A percentile compares a stretch with the other conserved stretches of the same genome.
These are phyloP conservation scores for Syzygium malaccense DNA, from an alignment of 441 rosid genomes.

Conservation along the genomic window DNA sequence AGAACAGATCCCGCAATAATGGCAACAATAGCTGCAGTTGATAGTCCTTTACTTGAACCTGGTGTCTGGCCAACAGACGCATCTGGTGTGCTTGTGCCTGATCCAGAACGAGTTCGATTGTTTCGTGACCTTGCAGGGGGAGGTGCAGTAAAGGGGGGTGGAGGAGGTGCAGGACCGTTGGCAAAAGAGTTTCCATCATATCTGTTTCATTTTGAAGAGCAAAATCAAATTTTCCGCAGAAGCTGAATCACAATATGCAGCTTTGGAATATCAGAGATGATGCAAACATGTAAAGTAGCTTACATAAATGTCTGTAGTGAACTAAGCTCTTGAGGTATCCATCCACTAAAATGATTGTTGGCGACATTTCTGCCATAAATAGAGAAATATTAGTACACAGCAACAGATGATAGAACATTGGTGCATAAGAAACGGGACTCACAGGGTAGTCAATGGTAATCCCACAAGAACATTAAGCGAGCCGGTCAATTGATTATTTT, in stretches of 20 bases:
- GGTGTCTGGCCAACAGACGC: conserved; percentile 29
- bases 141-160: conserved; percentile 51
- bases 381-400: conserved; percentile 6
- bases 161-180: conserved; percentile 73
- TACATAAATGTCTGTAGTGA: conserved; percentile 66
- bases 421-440: conserved; percentile 24
- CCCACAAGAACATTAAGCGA: conserved; percentile 51
- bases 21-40: conserved; percentile 58
- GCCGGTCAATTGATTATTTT: conserved; percentile 89
- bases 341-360: conserved; percentile 76
- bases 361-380: conserved; percentile 74
- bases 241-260: neutral
- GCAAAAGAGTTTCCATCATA: conserved; percentile 77
- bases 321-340: conserved; percentile 75
- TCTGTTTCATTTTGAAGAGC: conserved; percentile 37
- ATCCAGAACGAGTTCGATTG: conserved; percentile 34
- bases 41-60: conserved; percentile 38
- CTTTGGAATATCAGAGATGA: neutral
- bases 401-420: neutral
- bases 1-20: conserved; percentile 55
- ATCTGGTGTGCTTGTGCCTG: conserved; percentile 25
- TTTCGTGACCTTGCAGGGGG: conserved; percentile 37
- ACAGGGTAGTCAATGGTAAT: conserved; percentile 73
- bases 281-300: conserved; percentile 12
- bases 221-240: neutral